A percentile compares a stretch with the other conserved stretches of the same genome.
phyloP scores from a whole-genome alignment of 192 early-diverging fungal species.

The Umbelopsis vinacea region DNA sequence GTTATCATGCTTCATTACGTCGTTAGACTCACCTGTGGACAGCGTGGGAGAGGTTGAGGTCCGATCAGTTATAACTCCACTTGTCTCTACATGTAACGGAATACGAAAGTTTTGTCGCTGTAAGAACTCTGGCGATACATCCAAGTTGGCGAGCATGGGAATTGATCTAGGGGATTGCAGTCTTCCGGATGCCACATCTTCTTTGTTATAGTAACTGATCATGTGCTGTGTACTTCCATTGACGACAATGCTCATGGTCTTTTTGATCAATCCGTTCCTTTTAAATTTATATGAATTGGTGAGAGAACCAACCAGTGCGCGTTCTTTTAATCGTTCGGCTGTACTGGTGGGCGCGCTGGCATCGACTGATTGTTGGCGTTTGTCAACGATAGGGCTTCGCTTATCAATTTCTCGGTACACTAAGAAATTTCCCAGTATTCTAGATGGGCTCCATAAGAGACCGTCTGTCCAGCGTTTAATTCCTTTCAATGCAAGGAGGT shows the following conservation, averaged over 20 bases:
- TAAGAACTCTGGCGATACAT: constrained; percentile 59
- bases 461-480: constrained; percentile 75
- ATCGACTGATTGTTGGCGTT: neutral
- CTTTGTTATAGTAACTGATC: constrained; percentile 64
- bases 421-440: constrained; percentile 61
- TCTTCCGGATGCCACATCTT: constrained; percentile 51
- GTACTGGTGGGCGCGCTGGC: neutral
- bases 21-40: neutral
- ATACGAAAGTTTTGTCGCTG: constrained; percentile 59
- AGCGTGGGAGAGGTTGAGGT: constrained; percentile 13
- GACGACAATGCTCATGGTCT: constrained; percentile 77
- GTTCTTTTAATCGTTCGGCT: constrained; percentile 54
- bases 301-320: constrained; percentile 58
- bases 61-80: neutral
- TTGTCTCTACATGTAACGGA: constrained; percentile 27
- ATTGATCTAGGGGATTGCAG: constrained; percentile 54
- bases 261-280: constrained; percentile 70
- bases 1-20: neutral
- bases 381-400: constrained; percentile 24
- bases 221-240: constrained; percentile 60
- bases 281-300: constrained; percentile 63
- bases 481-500: constrained; percentile 3
- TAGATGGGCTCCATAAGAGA: constrained; percentile 60
- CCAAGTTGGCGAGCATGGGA: constrained; percentile 47
- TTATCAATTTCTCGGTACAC: constrained; percentile 56